Percentiles rank a stretch among this genome's conserved stretches.
phyloP scores from a whole-genome alignment of 495 filamentous ascomycete genomes.

The Neurospora hispaniola region DNA sequence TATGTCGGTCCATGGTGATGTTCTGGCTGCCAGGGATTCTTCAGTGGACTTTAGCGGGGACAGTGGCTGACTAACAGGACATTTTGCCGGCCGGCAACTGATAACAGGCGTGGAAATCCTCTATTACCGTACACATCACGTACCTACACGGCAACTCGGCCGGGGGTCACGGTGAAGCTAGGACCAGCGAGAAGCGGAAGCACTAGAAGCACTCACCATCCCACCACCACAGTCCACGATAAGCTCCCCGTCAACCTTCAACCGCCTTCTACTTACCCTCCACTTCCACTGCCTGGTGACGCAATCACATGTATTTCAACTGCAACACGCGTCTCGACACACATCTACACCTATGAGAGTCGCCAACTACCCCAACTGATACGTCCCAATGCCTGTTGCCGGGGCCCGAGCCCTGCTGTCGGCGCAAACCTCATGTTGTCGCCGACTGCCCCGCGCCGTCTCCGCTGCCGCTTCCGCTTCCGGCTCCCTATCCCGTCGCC shows the following conservation, averaged over 20 bases:
- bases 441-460: constrained; percentile 11
- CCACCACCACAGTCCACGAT: background rate
- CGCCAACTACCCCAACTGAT: background rate
- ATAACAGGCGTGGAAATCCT: background rate
- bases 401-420: constrained; percentile 25
- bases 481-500: background rate
- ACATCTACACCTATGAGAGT: constrained; percentile 7
- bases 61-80: background rate
- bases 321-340: constrained; percentile 2
- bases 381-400: constrained; percentile 19
- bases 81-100: background rate
- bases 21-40: background rate
- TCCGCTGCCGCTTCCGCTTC: background rate
- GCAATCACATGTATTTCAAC: background rate
- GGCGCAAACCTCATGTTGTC: constrained; percentile 7
- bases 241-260: background rate
- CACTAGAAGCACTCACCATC: background rate
- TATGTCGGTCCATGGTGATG: background rate
- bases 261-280: background rate
- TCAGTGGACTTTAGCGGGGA: background rate
- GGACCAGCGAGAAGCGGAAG: no score
- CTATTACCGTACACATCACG: background rate
- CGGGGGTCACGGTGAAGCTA: no score
- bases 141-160: no score
- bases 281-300: background rate